Conservation (phyloP, 2,329 filamentous ascomycete genomes). For the Fusarium ramigenum region DNA sequence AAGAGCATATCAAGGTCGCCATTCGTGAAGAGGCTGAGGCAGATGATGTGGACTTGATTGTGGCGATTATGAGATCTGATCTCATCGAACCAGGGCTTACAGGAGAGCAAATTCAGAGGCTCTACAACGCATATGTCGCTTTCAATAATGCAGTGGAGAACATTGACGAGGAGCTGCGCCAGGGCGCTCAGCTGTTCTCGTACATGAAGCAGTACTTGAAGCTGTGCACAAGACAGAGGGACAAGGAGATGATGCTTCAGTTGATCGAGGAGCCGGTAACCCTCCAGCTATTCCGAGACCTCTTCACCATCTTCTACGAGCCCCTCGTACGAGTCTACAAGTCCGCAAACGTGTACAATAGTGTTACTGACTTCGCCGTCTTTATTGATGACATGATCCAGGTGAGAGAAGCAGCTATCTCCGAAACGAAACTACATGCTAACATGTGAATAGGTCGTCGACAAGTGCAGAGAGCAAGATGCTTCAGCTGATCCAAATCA, state of each 20-base stretch:
- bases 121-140: conserved; percentile 95
- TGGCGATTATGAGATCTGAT: conserved; percentile 84
- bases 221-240: conserved; percentile 86
- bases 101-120: conserved; percentile 78
- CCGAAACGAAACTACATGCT: background rate
- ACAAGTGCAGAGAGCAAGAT: conserved; percentile 75
- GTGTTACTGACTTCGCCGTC: conserved; percentile 92
- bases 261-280: conserved; percentile 98
- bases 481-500: conserved; percentile 96
- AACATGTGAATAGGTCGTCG: conserved; percentile 61
- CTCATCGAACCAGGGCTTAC: conserved; percentile 76
- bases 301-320: conserved; percentile 99
- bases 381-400: conserved; percentile 94
- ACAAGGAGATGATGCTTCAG: conserved; percentile 96
- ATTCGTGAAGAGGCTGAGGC: conserved; percentile 77
- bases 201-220: conserved; percentile 95
- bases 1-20: conserved; percentile 76
- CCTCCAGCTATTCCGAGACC: conserved; percentile 91
- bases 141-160: conserved; percentile 97
- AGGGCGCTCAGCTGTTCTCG: conserved; percentile 91
- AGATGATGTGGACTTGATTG: conserved; percentile 85
- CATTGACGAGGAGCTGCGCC: conserved; percentile 84
- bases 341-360: conserved; percentile 97
- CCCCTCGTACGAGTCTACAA: conserved; percentile 97
- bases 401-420: conserved; percentile 55